These are phyloP conservation scores for Neurospora africana DNA, from an alignment of 495 filamentous ascomycete genomes.

Conservation along the genomic window DNA sequence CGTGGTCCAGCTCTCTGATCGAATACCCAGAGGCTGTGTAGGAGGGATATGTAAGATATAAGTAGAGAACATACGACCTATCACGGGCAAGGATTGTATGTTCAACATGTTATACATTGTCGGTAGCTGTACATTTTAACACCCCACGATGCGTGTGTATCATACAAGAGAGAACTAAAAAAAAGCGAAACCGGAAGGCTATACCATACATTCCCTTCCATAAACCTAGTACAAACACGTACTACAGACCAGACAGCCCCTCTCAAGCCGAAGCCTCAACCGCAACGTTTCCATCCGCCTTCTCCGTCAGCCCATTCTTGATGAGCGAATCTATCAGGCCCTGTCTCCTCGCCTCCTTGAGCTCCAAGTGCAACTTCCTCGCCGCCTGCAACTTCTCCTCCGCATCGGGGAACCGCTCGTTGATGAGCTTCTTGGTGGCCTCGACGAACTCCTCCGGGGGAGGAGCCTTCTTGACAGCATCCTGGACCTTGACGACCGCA, in stretches of 20 bases:
- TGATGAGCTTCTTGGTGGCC: slow-evolving; percentile 19
- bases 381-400: slow-evolving; percentile 28
- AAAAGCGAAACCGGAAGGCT: not conserved
- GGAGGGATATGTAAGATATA: not conserved
- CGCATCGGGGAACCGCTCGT: slow-evolving; percentile 30
- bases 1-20: not conserved
- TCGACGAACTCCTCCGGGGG: slow-evolving; percentile 44
- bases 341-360: slow-evolving; percentile 33
- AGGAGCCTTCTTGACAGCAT: slow-evolving; percentile 86
- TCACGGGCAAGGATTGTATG: not conserved
- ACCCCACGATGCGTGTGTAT: slow-evolving; percentile 7
- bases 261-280: slow-evolving; percentile 7
- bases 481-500: slow-evolving; percentile 70
- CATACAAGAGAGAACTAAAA: slow-evolving; percentile 4
- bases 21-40: not conserved
- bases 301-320: slow-evolving; percentile 3
- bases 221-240: slow-evolving; percentile 2
- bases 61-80: not conserved
- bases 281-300: slow-evolving; percentile 1
- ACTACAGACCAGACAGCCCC: not conserved
- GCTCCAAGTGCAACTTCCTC: slow-evolving; percentile 26
- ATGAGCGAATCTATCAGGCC: slow-evolving; percentile 19
- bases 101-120: not conserved
- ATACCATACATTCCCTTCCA: slow-evolving; percentile 3
- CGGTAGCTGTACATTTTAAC: slow-evolving; percentile 15